Evolutionary conservation across 2,329 filamentous ascomycete species (phyloP).

Genomic region (Phyllosticta capitalensis): DNA sequence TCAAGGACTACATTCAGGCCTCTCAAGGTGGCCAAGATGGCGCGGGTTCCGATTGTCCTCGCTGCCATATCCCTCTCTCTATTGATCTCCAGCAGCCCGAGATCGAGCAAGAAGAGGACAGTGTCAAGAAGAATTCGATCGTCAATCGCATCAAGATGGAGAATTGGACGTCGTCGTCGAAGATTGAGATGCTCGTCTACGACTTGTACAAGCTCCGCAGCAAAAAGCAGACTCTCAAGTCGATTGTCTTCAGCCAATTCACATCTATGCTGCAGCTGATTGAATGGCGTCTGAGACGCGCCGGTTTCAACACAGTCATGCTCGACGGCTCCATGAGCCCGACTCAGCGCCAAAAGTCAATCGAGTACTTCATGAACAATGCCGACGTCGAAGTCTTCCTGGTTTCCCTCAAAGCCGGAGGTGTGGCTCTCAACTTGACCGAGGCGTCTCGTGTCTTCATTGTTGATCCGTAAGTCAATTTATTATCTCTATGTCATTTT

Average conservation of each 20-base stretch:
- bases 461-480: slow-evolving; percentile 70
- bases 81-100: slow-evolving; percentile 95
- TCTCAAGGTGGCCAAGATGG: slow-evolving; percentile 53
- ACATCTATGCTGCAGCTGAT: slow-evolving; percentile 96
- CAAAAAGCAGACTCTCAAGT: slow-evolving; percentile 89
- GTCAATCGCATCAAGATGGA: slow-evolving; percentile 99
- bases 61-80: slow-evolving; percentile 78
- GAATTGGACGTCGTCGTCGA: slow-evolving; percentile 95
- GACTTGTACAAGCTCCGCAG: slow-evolving; percentile 86
- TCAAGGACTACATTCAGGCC: slow-evolving; percentile 69
- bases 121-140: slow-evolving; percentile 90
- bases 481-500: not conserved
- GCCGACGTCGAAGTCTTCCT: slow-evolving; percentile 91
- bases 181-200: slow-evolving; percentile 93
- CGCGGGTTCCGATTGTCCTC: slow-evolving; percentile 62
- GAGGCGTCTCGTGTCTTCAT: slow-evolving; percentile 95
- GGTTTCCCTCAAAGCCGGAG: slow-evolving; percentile 90
- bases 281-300: slow-evolving; percentile 89
- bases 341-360: slow-evolving; percentile 82
- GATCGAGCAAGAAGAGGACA: slow-evolving; percentile 79
- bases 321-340: slow-evolving; percentile 96
- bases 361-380: slow-evolving; percentile 94
- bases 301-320: slow-evolving; percentile 98
- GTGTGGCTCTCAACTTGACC: slow-evolving; percentile 88
- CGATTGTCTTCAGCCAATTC: slow-evolving; percentile 95